phyloP scores from a whole-genome alignment of 495 filamentous ascomycete genomes.

The Talaromyces wortmannii region DNA sequence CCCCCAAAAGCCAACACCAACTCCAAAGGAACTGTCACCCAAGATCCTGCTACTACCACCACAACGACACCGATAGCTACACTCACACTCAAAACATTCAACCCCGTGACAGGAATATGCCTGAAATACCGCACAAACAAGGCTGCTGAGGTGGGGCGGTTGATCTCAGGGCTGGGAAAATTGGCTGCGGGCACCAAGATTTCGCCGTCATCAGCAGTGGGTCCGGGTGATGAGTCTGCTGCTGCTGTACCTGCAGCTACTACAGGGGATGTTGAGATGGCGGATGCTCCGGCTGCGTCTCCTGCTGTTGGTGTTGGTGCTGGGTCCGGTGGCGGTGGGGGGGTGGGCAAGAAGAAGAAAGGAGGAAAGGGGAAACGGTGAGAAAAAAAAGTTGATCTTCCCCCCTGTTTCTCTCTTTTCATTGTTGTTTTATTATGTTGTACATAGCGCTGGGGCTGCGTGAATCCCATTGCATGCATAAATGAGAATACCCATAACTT shows the following conservation, averaged over 20 bases:
- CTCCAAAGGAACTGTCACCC: slow-evolving; percentile 6
- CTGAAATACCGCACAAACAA: slow-evolving; percentile 91
- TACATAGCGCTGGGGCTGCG: too few relatives aligned
- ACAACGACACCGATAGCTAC: slow-evolving; percentile 42
- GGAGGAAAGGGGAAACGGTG: slow-evolving; percentile 54
- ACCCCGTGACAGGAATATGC: slow-evolving; percentile 69
- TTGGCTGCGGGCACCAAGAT: slow-evolving; percentile 54
- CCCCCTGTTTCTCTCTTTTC: too few relatives aligned
- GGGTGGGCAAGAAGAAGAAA: slow-evolving; percentile 39
- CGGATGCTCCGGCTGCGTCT: slow-evolving; percentile 17
- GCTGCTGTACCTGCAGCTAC: slow-evolving; percentile 12
- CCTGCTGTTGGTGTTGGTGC: slow-evolving; percentile 5
- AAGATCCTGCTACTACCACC: slow-evolving; percentile 9
- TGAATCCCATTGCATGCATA: too few relatives aligned
- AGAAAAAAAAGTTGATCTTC: neutral
- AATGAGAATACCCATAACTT: too few relatives aligned
- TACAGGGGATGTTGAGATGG: slow-evolving; percentile 30
- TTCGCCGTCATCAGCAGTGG: slow-evolving; percentile 45
- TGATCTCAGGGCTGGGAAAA: slow-evolving; percentile 67
- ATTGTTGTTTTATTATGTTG: too few relatives aligned
- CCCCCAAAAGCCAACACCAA: slow-evolving; percentile 10
- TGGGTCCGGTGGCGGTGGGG: slow-evolving; percentile 14
- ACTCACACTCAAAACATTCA: slow-evolving; percentile 84
- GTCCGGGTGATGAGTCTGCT: slow-evolving; percentile 15
- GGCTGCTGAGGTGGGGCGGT: slow-evolving; percentile 76